Evolutionary conservation across 139 green algal species (phyloP).

Genomic region (Closterium sp.): DNA sequence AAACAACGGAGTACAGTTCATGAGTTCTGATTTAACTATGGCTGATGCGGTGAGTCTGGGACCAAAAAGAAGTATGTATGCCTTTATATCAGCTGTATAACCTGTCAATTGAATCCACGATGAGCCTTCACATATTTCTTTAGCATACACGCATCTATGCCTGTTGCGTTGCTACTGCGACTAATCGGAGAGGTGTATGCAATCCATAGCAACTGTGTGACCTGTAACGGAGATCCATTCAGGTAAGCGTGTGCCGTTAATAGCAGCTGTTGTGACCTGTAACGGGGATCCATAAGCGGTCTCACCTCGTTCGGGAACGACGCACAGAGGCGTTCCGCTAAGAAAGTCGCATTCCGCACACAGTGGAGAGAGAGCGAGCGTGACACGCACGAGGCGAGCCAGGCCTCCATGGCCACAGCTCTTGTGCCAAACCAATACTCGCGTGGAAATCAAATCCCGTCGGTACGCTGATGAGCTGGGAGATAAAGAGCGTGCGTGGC

Average conservation of each 20-base stretch:
- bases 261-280: not conserved
- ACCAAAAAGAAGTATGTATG: no score
- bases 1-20: not conserved
- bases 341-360: conserved; percentile 77
- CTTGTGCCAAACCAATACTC: not conserved
- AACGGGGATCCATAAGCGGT: not conserved
- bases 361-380: conserved; percentile 21
- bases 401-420: conserved; percentile 22
- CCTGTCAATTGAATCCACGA: no score
- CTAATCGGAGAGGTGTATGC: no score
- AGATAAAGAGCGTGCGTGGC: not conserved
- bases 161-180: no score
- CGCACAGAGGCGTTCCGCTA: conserved; percentile 80
- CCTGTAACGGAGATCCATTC: no score
- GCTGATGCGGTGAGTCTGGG: not conserved
- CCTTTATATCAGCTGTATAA: no score
- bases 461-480: not conserved
- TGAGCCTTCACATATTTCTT: no score
- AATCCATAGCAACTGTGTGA: no score
- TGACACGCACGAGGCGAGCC: conserved; percentile 25
- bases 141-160: no score
- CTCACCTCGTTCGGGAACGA: conserved; percentile 65
- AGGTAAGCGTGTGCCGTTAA: no score
- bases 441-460: not conserved
- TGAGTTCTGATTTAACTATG: not conserved